phyloP scores from a whole-genome alignment of 768 basidiomycete species.

The Auricularia auricula-judae region DNA sequence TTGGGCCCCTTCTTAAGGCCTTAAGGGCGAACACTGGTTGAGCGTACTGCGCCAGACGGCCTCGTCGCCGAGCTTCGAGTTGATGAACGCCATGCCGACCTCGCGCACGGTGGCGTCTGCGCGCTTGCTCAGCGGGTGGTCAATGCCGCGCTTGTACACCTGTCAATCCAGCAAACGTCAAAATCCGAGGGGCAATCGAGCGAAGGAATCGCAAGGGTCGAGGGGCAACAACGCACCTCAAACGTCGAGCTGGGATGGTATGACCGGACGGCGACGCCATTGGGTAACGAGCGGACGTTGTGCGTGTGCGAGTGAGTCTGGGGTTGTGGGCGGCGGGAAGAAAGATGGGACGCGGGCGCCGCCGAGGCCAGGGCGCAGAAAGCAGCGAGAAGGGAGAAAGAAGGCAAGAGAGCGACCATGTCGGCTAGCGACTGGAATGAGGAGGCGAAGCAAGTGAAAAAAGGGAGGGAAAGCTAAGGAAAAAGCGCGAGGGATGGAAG shows the following conservation, averaged over 20 bases:
- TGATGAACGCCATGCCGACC: slow-evolving; percentile 4
- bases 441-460: not conserved
- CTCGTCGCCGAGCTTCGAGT: slow-evolving; percentile 4
- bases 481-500: not conserved
- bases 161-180: not conserved
- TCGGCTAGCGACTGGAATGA: slow-evolving; percentile 1
- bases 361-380: not conserved
- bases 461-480: not conserved
- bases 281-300: not conserved
- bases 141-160: not conserved
- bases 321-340: not conserved
- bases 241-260: slow-evolving; percentile 42
- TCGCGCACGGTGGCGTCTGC: not conserved
- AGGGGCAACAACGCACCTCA: slow-evolving; percentile 18
- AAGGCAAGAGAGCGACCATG: slow-evolving; percentile 1
- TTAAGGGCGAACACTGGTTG: not conserved
- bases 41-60: slow-evolving; percentile 2
- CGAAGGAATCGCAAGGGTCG: not conserved
- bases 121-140: slow-evolving; percentile 1
- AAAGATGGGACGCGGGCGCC: not conserved
- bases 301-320: not conserved
- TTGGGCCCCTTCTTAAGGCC: no score
- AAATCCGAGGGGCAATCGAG: not conserved
- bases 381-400: not conserved
- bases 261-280: slow-evolving; percentile 11